phyloP scores from a whole-genome alignment of 2,329 filamentous ascomycete genomes.

The Apiospora rasikravindrae region DNA sequence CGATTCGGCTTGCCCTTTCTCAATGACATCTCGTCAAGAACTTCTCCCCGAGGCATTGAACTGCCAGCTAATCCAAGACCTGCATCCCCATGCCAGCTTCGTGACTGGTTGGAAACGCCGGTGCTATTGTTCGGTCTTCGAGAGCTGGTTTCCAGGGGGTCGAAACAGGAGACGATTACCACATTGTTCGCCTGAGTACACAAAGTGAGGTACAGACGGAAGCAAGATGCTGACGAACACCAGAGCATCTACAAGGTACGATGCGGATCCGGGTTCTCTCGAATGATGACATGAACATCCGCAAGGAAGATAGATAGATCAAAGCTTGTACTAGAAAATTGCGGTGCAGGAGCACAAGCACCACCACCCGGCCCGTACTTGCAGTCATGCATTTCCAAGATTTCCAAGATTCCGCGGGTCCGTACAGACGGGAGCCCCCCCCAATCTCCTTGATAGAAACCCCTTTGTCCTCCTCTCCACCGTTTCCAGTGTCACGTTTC shows the following conservation, averaged over 20 bases:
- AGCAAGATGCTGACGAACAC: background rate
- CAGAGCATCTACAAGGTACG: background rate
- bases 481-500: background rate
- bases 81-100: background rate
- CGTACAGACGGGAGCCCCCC: conserved; percentile 1
- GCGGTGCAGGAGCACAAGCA: background rate
- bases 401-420: background rate
- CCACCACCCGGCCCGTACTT: background rate
- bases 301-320: background rate
- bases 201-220: background rate
- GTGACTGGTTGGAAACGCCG: conserved; percentile 1
- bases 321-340: background rate
- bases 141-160: background rate
- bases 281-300: background rate
- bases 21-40: background rate
- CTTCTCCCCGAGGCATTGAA: background rate
- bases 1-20: background rate
- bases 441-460: background rate
- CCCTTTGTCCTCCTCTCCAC: background rate
- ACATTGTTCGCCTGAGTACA: background rate
- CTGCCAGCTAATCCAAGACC: conserved; percentile 12
- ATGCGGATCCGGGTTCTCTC: background rate
- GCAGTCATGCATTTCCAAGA: background rate
- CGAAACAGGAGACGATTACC: background rate
- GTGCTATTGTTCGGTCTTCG: background rate